phyloP scores from a whole-genome alignment of 495 filamentous ascomycete genomes.

The Ascobolus immersus region DNA sequence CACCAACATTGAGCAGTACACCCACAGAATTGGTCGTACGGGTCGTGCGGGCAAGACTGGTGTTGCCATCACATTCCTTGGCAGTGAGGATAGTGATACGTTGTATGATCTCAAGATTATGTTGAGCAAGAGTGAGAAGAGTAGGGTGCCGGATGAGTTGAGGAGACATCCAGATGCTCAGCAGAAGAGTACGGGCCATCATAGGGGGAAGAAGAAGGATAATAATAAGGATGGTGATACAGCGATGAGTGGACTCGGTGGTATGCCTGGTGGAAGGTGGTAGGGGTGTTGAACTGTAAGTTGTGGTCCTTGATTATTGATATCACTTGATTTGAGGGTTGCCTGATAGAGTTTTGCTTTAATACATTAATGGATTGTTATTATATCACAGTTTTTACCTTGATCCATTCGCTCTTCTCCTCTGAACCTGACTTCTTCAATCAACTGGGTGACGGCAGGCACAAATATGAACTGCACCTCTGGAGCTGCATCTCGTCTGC shows the following conservation, averaged over 20 bases:
- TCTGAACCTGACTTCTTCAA: too few relatives aligned
- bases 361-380: too few relatives aligned
- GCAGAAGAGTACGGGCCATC: neutral
- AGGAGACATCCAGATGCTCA: slow-evolving; percentile 16
- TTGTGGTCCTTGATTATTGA: too few relatives aligned
- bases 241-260: neutral
- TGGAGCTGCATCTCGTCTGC: too few relatives aligned
- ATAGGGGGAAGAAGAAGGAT: neutral
- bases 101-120: slow-evolving; percentile 96
- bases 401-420: too few relatives aligned
- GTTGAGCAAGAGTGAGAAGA: slow-evolving; percentile 74
- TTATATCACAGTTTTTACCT: too few relatives aligned
- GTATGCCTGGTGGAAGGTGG: neutral
- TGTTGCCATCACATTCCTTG: slow-evolving; percentile 89
- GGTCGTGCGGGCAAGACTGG: slow-evolving; percentile 95
- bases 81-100: slow-evolving; percentile 73
- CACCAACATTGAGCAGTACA: slow-evolving; percentile 76
- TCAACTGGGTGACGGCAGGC: too few relatives aligned
- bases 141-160: slow-evolving; percentile 76
- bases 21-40: slow-evolving; percentile 90
- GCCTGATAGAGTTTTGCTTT: too few relatives aligned
- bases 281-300: too few relatives aligned
- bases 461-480: too few relatives aligned
- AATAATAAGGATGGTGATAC: neutral
- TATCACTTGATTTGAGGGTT: too few relatives aligned